These are phyloP conservation scores for Cyberlindnera mrakii DNA, from an alignment of 805 yeast genomes.

Conservation along the genomic window DNA sequence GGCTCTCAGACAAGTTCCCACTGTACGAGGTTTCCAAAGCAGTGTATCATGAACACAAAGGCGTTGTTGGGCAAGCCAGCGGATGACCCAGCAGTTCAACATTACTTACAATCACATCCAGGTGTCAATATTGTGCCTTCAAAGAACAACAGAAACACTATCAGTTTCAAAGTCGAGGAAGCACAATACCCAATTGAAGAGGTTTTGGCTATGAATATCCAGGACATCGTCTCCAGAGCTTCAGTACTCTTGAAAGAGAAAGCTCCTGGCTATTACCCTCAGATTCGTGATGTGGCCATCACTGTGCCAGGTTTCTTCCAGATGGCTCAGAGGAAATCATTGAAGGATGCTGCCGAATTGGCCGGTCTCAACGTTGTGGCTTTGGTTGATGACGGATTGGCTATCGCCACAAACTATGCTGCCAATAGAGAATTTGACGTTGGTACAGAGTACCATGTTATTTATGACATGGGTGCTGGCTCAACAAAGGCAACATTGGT, in stretches of 20 bases:
- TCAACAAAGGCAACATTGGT: conserved; percentile 85
- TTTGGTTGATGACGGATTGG: conserved; percentile 85
- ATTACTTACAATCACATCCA: conserved; percentile 51
- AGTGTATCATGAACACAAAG: conserved; percentile 63
- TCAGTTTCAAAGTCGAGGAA: conserved; percentile 49
- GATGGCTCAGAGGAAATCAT: conserved; percentile 60
- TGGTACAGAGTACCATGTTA: conserved; percentile 53
- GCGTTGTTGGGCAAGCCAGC: conserved; percentile 59
- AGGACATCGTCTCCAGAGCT: conserved; percentile 62
- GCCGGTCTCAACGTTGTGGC: conserved; percentile 62
- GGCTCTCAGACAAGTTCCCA: conserved; percentile 72
- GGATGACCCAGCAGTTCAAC: conserved; percentile 39
- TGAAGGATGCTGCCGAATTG: conserved; percentile 64
- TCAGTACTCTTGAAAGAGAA: conserved; percentile 49
- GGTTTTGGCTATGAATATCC: conserved; percentile 73
- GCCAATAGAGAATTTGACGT: conserved; percentile 42
- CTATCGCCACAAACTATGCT: conserved; percentile 80
- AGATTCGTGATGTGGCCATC: conserved; percentile 61
- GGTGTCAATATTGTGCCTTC: conserved; percentile 46
- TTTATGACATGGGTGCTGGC: conserved; percentile 92
- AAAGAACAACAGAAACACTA: conserved; percentile 41
- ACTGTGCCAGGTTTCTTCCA: conserved; percentile 72
- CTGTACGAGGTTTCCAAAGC: conserved; percentile 67
- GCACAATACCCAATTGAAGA: conserved; percentile 65
- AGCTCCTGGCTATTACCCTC: conserved; percentile 38